Evolutionary conservation across 345 rosid genomes (phyloP).

Genomic region (Dipteronia dyeriana): DNA sequence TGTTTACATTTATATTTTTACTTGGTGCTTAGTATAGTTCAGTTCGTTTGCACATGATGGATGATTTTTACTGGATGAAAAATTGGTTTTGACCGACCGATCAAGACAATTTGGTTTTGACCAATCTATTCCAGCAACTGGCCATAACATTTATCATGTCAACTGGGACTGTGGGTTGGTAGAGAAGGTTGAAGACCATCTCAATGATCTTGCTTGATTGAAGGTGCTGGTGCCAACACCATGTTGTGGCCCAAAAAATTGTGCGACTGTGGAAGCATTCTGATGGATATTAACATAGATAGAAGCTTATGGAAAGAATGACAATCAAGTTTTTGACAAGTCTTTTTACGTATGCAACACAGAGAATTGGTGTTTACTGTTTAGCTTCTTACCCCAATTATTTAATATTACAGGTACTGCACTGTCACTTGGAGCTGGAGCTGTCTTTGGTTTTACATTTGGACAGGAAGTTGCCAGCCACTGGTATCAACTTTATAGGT

Average conservation of each 20-base stretch:
- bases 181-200: neutral
- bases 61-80: neutral
- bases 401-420: conserved; percentile 63
- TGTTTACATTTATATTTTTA: neutral
- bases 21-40: neutral
- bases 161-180: neutral
- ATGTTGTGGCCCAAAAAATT: no score
- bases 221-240: neutral
- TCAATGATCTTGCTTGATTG: neutral
- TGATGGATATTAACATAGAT: neutral
- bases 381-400: neutral
- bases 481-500: conserved; percentile 67
- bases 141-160: neutral
- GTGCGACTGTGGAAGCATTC: neutral
- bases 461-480: conserved; percentile 88
- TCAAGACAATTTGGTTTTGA: neutral
- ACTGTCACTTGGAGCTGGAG: conserved; percentile 79
- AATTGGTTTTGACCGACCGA: neutral
- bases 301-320: neutral
- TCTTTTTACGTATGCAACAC: neutral
- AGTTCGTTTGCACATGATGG: neutral
- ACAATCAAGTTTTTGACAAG: neutral
- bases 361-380: neutral
- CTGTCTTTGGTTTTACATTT: conserved; percentile 81
- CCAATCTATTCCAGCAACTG: neutral